Evolutionary conservation across 2,329 filamentous ascomycete genomes (phyloP).

Genomic region (Talaromyces sp.): DNA sequence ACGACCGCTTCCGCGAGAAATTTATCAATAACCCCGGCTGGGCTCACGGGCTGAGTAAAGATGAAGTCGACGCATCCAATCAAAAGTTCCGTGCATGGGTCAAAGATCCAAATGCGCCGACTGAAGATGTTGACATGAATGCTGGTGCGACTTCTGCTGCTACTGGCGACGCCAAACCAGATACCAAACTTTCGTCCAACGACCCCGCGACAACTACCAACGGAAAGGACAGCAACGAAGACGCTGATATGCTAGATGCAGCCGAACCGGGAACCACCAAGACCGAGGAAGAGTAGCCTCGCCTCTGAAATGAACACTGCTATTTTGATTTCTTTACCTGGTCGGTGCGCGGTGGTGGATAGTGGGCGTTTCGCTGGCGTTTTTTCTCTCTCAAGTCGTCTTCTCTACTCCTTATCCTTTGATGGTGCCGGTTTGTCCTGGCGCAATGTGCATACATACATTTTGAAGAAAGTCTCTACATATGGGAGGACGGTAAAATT

Average conservation of each 20-base stretch:
- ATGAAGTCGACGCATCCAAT: constrained; percentile 49
- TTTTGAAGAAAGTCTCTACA: constrained; percentile 1
- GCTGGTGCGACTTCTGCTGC: background rate
- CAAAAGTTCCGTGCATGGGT: constrained; percentile 49
- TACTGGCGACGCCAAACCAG: background rate
- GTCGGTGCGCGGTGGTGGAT: background rate
- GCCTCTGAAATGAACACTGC: background rate
- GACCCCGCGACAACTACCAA: background rate
- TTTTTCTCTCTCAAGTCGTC: constrained; percentile 11
- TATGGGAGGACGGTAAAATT: constrained; percentile 8
- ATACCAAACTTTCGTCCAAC: background rate
- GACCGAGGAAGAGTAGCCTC: constrained; percentile 23
- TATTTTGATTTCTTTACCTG: background rate
- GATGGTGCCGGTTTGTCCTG: background rate
- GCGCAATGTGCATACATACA: background rate
- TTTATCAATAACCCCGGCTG: constrained; percentile 53
- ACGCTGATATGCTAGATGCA: constrained; percentile 37
- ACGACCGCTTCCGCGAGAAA: constrained; percentile 50
- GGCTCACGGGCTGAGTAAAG: constrained; percentile 50
- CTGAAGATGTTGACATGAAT: constrained; percentile 20
- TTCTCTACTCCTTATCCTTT: background rate
- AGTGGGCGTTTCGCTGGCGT: background rate
- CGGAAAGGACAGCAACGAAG: constrained; percentile 23
- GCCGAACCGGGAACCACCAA: constrained; percentile 25
- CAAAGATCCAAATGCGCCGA: constrained; percentile 27